Percentiles rank a stretch among this genome's conserved stretches.
These are phyloP conservation scores for Escallonia rubra DNA, from an alignment of 129 eudicot genomes.

Conservation along the genomic window DNA sequence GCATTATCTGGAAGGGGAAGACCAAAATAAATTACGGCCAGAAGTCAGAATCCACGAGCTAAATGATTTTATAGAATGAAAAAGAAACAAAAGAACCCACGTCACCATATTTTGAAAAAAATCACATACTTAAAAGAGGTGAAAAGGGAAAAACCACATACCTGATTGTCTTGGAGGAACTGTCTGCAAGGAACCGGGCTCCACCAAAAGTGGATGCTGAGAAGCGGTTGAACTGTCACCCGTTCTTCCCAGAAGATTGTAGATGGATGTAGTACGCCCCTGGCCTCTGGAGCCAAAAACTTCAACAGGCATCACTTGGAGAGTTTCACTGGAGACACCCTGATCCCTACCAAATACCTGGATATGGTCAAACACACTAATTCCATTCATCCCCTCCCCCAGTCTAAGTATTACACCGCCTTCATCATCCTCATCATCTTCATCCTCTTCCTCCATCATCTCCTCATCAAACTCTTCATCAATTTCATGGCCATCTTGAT, in stretches of 20 bases:
- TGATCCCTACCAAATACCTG: conserved; percentile 93
- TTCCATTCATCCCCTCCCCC: conserved; percentile 91
- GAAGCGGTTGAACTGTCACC: conserved; percentile 56
- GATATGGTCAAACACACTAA: conserved; percentile 91
- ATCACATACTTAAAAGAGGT: not conserved
- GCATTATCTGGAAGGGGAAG: conserved; percentile 44
- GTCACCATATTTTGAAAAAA: not conserved
- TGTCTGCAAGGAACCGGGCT: conserved; percentile 50
- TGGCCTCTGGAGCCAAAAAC: conserved; percentile 90
- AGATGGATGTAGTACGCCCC: conserved; percentile 91
- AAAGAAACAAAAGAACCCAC: not conserved
- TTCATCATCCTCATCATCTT: conserved; percentile 91
- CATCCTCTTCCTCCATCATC: conserved; percentile 90
- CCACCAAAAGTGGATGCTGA: conserved; percentile 85
- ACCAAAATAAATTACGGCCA: not conserved
- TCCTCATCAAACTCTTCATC: conserved; percentile 97
- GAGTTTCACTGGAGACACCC: conserved; percentile 60
- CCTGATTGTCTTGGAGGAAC: conserved; percentile 67
- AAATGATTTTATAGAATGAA: not conserved
- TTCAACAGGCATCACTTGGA: conserved; percentile 98
- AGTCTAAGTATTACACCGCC: conserved; percentile 77
- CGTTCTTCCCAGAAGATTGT: conserved; percentile 85
- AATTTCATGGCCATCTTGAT: conserved; percentile 94
- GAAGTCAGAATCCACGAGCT: not conserved
- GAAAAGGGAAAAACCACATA: conserved; percentile 8